Conservation (phyloP, 2,329 filamentous ascomycete genomes). For the Xylariaceae sp. region DNA sequence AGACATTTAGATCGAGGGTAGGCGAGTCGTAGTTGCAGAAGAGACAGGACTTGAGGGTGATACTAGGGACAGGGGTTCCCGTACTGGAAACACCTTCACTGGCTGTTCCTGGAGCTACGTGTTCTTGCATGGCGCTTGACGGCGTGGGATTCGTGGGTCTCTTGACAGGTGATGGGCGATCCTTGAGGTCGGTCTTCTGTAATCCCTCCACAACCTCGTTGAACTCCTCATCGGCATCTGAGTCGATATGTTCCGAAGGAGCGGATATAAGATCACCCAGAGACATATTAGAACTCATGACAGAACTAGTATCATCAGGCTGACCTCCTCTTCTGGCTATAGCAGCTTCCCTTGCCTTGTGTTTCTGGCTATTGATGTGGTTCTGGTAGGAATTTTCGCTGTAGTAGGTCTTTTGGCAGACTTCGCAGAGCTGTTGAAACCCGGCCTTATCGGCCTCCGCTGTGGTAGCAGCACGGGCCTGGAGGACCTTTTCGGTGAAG, state of each 20-base stretch:
- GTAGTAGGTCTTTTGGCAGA: constrained; percentile 89
- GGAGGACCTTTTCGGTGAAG: constrained; percentile 93
- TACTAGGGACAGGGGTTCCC: constrained; percentile 35
- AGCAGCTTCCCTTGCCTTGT: constrained; percentile 65
- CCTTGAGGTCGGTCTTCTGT: constrained; percentile 54
- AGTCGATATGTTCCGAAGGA: constrained; percentile 49
- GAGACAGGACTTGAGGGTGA: constrained; percentile 61
- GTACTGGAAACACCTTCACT: constrained; percentile 43
- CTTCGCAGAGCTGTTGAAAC: constrained; percentile 77
- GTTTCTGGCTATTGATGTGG: constrained; percentile 86
- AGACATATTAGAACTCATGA: constrained; percentile 88
- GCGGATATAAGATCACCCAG: constrained; percentile 70
- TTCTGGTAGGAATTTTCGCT: constrained; percentile 96
- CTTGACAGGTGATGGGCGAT: constrained; percentile 46
- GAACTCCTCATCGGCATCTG: constrained; percentile 70
- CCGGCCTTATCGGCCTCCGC: constrained; percentile 84
- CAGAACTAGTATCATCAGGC: constrained; percentile 67
- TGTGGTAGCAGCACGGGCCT: constrained; percentile 78
- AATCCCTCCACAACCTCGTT: constrained; percentile 73
- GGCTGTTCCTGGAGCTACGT: constrained; percentile 36
- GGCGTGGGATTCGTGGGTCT: constrained; percentile 50
- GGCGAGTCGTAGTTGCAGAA: constrained; percentile 90
- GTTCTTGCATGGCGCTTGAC: constrained; percentile 39
- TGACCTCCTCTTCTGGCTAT: constrained; percentile 36
- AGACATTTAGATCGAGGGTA: constrained; percentile 68